These are phyloP conservation scores for Silene vulgaris DNA, from an alignment of 179 eudicot species.

Conservation along the genomic window DNA sequence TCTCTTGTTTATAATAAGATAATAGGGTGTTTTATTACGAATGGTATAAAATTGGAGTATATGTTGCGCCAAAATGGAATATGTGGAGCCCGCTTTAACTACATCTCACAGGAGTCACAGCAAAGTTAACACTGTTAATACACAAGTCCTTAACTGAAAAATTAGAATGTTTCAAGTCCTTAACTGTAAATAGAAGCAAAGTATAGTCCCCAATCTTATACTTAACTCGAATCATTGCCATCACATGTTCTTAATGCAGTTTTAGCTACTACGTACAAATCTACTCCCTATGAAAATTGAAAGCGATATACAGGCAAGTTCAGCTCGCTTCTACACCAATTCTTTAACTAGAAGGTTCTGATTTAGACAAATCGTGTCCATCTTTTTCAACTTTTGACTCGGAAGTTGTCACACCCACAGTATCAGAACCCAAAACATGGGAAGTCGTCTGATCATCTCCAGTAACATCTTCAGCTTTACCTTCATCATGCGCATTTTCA, in stretches of 20 bases:
- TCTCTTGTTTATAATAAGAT: too few species aligned
- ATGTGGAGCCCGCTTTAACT: too few species aligned
- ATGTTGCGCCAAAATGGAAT: too few species aligned
- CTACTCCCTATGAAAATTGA: not conserved
- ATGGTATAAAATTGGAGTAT: too few species aligned
- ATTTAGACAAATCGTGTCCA: not conserved
- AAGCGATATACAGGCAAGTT: not conserved
- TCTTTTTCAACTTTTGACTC: constrained; percentile 8
- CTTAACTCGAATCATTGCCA: not conserved
- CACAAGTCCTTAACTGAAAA: too few species aligned
- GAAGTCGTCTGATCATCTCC: constrained; percentile 2
- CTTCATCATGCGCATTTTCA: not conserved
- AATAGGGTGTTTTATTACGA: too few species aligned
- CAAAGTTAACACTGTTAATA: too few species aligned
- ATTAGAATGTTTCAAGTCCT: too few species aligned
- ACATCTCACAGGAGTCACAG: too few species aligned
- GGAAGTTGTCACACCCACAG: not conserved
- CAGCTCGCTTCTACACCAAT: not conserved
- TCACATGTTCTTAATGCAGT: not conserved
- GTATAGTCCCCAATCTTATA: too few species aligned
- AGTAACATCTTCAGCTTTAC: constrained; percentile 11
- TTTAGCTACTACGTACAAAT: not conserved
- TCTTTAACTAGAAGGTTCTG: not conserved
- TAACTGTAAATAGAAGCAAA: too few species aligned
- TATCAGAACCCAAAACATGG: constrained; percentile 8